phyloP scores from a whole-genome alignment of 1,284 basidiomycete species.

The Meira nashicola region DNA sequence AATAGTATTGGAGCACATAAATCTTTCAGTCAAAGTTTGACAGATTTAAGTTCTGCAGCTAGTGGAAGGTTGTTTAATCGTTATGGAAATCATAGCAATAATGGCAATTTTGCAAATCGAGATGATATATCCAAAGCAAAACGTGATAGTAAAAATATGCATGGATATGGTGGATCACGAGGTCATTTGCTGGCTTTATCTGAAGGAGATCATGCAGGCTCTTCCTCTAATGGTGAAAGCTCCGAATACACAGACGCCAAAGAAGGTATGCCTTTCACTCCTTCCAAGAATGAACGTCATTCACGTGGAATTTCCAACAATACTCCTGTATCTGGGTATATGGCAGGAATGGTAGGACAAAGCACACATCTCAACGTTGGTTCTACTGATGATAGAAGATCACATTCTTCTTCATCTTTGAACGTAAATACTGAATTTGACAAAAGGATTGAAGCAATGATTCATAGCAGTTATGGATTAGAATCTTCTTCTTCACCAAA shows the following conservation, averaged over 20 bases:
- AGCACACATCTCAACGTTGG: too few relatives aligned
- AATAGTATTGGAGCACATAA: slow-evolving; percentile 12
- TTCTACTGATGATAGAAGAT: too few relatives aligned
- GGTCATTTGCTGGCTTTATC: slow-evolving; percentile 23
- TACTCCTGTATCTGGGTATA: slow-evolving; percentile 42
- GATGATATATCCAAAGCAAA: not conserved
- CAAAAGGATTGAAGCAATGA: slow-evolving; percentile 35
- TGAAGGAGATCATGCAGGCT: slow-evolving; percentile 12
- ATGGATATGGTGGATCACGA: not conserved
- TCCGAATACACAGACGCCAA: not conserved
- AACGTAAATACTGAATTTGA: slow-evolving; percentile 29
- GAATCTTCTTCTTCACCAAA: not conserved
- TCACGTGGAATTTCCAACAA: slow-evolving; percentile 44
- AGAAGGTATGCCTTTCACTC: not conserved
- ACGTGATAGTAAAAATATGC: not conserved
- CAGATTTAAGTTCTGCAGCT: slow-evolving; percentile 20
- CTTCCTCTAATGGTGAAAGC: not conserved
- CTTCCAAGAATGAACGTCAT: slow-evolving; percentile 10
- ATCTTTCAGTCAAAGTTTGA: slow-evolving; percentile 39
- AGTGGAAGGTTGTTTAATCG: slow-evolving; percentile 11
- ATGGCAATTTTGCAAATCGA: not conserved
- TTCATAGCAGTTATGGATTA: slow-evolving; percentile 34
- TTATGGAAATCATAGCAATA: not conserved
- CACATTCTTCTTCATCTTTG: not conserved
- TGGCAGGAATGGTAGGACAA: slow-evolving; percentile 4